Percentiles rank a stretch among this genome's conserved stretches.
Evolutionary conservation across 768 basidiomycete genomes (phyloP).

Genomic region (Zangia roseola): DNA sequence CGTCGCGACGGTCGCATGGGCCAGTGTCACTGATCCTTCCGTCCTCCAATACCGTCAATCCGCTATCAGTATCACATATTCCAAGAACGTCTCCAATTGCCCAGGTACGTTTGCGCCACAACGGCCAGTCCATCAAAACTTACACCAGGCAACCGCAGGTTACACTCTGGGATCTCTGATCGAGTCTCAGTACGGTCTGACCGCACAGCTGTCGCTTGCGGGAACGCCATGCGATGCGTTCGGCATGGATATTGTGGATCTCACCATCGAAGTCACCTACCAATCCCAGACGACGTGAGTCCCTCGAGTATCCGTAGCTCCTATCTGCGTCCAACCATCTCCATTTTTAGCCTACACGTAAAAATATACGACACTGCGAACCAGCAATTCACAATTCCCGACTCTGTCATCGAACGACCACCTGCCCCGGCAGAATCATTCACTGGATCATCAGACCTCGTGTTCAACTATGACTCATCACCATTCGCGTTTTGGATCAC

Average conservation of each 20-base stretch:
- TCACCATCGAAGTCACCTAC: constrained; percentile 68
- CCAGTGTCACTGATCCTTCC: constrained; percentile 4
- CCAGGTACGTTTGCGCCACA: constrained; percentile 23
- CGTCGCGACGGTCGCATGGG: constrained; percentile 1
- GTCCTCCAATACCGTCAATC: constrained; percentile 7
- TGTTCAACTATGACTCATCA: constrained; percentile 59
- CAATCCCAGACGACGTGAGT: constrained; percentile 52
- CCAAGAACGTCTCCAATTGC: constrained; percentile 31
- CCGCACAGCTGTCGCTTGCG: constrained; percentile 51
- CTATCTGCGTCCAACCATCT: background rate
- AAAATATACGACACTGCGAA: constrained; percentile 60
- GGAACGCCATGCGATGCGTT: constrained; percentile 65
- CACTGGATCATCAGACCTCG: constrained; percentile 50
- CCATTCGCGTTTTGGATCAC: constrained; percentile 84
- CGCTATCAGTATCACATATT: constrained; percentile 9
- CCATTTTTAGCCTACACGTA: constrained; percentile 39
- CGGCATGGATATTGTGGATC: constrained; percentile 53
- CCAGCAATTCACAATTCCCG: constrained; percentile 63
- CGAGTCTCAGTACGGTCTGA: constrained; percentile 48
- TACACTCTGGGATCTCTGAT: constrained; percentile 49
- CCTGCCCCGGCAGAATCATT: constrained; percentile 32
- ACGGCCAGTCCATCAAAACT: background rate
- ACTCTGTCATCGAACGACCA: constrained; percentile 47
- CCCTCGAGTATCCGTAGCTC: background rate
- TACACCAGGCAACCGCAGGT: constrained; percentile 35